These are phyloP conservation scores for Pseudofabraea citricarpa DNA, from an alignment of 2,329 filamentous ascomycete species.

Conservation along the genomic window DNA sequence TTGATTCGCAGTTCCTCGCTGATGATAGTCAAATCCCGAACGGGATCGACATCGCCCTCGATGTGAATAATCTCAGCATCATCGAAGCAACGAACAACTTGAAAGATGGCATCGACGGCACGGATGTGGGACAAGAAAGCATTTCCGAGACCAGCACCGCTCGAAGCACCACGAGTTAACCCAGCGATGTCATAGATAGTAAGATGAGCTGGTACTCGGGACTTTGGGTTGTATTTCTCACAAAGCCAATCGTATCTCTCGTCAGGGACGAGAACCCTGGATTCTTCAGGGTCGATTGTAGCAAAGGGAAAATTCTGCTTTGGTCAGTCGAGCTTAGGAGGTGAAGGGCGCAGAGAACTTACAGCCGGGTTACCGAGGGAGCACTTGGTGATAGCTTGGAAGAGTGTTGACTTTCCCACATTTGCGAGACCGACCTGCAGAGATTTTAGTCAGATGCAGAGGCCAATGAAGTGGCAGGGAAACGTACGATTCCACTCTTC, in stretches of 20 bases:
- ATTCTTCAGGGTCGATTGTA: conserved; percentile 98
- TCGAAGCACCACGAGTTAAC: conserved; percentile 91
- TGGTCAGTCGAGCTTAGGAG: conserved; percentile 10
- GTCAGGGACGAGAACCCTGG: conserved; percentile 94
- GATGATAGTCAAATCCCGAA: conserved; percentile 93
- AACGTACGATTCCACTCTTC: conserved; percentile 95
- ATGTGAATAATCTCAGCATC: conserved; percentile 99
- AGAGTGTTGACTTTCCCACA: conserved; percentile 98
- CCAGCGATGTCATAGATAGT: conserved; percentile 99
- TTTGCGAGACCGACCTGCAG: conserved; percentile 92
- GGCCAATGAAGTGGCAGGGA: conserved; percentile 6
- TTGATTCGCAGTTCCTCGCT: conserved; percentile 94
- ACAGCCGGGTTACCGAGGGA: conserved; percentile 94
- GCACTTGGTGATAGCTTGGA: conserved; percentile 99
- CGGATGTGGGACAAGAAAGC: conserved; percentile 98
- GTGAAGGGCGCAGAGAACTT: conserved; percentile 37
- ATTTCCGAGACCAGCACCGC: conserved; percentile 95
- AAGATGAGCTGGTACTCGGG: conserved; percentile 90
- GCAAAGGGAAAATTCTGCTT: conserved; percentile 93
- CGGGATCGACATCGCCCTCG: conserved; percentile 95
- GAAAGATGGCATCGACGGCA: conserved; percentile 96
- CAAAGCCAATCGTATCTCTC: conserved; percentile 93
- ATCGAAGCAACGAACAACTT: conserved; percentile 95
- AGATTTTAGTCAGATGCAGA: conserved; percentile 9
- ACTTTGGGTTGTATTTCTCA: conserved; percentile 97